Percentiles rank a stretch among this genome's conserved stretches.
These are phyloP conservation scores for Trichoderma cornu-damae DNA, from an alignment of 2,329 filamentous ascomycete genomes.

Conservation along the genomic window DNA sequence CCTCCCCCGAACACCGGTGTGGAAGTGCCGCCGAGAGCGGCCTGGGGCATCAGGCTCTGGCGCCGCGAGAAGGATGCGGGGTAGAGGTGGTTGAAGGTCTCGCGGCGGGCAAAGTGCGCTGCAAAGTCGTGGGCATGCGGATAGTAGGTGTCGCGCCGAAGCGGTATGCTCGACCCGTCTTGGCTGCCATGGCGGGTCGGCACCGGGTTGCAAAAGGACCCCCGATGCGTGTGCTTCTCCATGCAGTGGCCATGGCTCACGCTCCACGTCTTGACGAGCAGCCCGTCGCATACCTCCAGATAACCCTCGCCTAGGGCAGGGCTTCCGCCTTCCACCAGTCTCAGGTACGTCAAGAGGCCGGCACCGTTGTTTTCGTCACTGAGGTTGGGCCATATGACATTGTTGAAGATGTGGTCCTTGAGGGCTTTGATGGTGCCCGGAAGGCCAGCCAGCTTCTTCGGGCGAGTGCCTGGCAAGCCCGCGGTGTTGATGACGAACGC, in stretches of 20 bases:
- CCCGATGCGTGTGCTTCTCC: conserved; percentile 63
- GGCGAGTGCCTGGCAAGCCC: conserved; percentile 69
- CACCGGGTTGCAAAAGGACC: conserved; percentile 44
- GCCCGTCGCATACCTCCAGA: conserved; percentile 77
- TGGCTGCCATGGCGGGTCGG: conserved; percentile 48
- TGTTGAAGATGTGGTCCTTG: conserved; percentile 95
- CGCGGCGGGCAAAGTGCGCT: conserved; percentile 27
- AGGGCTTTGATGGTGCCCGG: conserved; percentile 87
- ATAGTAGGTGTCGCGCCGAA: conserved; percentile 28
- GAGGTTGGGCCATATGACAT: conserved; percentile 94
- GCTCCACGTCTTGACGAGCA: conserved; percentile 82
- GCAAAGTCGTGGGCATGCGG: conserved; percentile 38
- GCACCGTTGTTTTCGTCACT: conserved; percentile 94
- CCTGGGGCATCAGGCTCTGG: conserved; percentile 32
- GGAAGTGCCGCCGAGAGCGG: conserved; percentile 24
- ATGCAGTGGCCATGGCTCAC: conserved; percentile 90
- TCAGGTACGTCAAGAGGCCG: conserved; percentile 83
- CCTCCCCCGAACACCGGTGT: conserved; percentile 24
- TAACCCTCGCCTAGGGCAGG: conserved; percentile 81
- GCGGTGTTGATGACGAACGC: conserved; percentile 93
- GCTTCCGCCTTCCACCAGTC: conserved; percentile 84
- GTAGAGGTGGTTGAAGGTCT: conserved; percentile 24
- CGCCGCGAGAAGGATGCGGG: conserved; percentile 20
- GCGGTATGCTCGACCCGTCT: conserved; percentile 38
- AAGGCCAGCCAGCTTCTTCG: conserved; percentile 80